Conservation (phyloP, 805 yeast species). For the Zygosaccharomyces lentus region DNA sequence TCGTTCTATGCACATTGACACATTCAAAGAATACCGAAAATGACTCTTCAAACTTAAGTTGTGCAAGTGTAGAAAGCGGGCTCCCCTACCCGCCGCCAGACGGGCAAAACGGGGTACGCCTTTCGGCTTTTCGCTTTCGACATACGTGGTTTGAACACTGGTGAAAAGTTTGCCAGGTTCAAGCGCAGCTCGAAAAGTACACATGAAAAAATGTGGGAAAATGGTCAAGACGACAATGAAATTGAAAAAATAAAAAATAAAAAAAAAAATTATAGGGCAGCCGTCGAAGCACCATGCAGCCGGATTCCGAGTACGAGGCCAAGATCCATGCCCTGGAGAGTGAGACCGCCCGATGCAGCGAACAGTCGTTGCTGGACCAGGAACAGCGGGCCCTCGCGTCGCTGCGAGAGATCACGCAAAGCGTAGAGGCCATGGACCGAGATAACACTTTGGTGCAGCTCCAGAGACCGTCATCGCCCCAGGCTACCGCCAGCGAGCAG, state of each 20-base stretch:
- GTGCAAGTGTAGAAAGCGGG: constrained; percentile 19
- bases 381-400: constrained; percentile 19
- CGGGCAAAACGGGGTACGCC: not conserved
- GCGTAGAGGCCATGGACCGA: constrained; percentile 18
- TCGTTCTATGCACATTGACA: constrained; percentile 35
- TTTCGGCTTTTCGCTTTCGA: not conserved
- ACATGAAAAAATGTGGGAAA: not conserved
- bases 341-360: constrained; percentile 17
- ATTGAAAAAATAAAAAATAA: not conserved
- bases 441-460: constrained; percentile 22
- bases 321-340: constrained; percentile 16
- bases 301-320: constrained; percentile 5
- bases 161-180: not conserved
- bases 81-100: not conserved
- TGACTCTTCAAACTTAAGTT: constrained; percentile 34
- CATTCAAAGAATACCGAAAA: constrained; percentile 29
- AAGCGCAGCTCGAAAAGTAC: not conserved
- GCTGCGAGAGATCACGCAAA: constrained; percentile 24
- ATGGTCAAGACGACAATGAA: no score
- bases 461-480: not conserved
- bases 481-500: constrained; percentile 1
- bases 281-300: not conserved
- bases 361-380: constrained; percentile 20
- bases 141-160: not conserved
- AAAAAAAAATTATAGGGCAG: no score